Evolutionary conservation across 208 protist genomes (phyloP), one percentile per base, ranked within the genome.

Genomic region (Wallacemonas sp.): DNA sequence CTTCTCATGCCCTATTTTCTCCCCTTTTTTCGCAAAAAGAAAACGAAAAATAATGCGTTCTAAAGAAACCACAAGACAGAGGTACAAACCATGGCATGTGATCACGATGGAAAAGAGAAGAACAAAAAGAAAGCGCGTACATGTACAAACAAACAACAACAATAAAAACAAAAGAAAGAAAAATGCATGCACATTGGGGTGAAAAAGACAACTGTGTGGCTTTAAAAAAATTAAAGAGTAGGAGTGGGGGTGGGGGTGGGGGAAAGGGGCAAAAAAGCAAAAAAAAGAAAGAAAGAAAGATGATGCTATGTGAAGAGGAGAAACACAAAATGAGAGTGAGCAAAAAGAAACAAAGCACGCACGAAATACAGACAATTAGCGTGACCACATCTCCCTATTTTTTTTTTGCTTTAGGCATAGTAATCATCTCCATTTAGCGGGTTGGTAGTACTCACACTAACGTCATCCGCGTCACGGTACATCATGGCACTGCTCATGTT

Each of bases 91-190:
- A n/a, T n/a, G n/a, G n/a, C n/a, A n/a, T n/a, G n/a, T n/a, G n/a
- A n/a, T n/a, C n/a, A n/a, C n/a, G n/a, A n/a, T n/a, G n/a, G n/a
- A n/a, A n/a, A n/a, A n/a, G n/a, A n/a, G n/a, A n/a, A n/a, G n/a
- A 59, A 30, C 21, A 41, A 59, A 33, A 59, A 41, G 46, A 21
- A 71, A 28, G 26, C n/a, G n/a, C n/a, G n/a, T 65, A 62, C 47
- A 62, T 51, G 38, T 34, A 54, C 2, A 60, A 31, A 51, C 26
- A 64, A 30, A 71, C 21, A 39, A 17, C 3, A 8, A 5, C 31
- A 61, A 11, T 21, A 61, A 44, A 61, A 44, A 22, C 2, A 61
- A 61, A 61, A 61, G 31, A 5, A 41, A 28, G 4, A 61, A 41
- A 26, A 61, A 22, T 36, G 8, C 42, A 19, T 42, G 12, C 6